A percentile compares a stretch with the other conserved stretches of the same genome.
Evolutionary conservation across 306 rosid species (phyloP).

Genomic region (Acmispon strigosus): DNA sequence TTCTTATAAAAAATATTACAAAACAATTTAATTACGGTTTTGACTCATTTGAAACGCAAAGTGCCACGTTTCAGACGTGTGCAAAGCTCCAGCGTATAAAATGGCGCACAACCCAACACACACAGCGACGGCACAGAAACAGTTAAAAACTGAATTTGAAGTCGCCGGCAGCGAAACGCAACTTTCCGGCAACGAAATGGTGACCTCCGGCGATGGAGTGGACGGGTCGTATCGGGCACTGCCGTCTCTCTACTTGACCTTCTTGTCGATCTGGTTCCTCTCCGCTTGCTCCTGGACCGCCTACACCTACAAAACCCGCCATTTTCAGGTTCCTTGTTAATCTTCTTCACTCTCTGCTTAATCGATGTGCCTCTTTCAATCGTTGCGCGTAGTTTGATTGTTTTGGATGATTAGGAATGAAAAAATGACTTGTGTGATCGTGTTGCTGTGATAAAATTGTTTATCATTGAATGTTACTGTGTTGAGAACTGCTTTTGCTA

Average conservation of each 20-base stretch:
- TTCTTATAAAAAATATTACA: too few species aligned
- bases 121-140: not conserved
- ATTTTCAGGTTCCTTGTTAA: conserved; percentile 54
- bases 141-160: not conserved
- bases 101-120: not conserved
- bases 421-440: not conserved
- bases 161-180: not conserved
- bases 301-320: conserved; percentile 78
- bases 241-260: conserved; percentile 68
- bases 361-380: not conserved
- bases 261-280: conserved; percentile 71
- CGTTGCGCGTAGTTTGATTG: not conserved
- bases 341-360: not conserved
- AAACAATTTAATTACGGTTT: not conserved
- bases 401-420: not conserved
- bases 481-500: not conserved
- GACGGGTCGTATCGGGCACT: conserved; percentile 74
- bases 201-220: conserved; percentile 33
- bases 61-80: conserved; percentile 37
- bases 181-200: conserved; percentile 24
- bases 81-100: conserved; percentile 19
- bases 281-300: conserved; percentile 84
- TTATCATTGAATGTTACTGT: not conserved
- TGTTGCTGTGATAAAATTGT: not conserved
- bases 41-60: not conserved